Evolutionary conservation across 2,329 filamentous ascomycete species (phyloP), one percentile per base, ranked within the genome.

Genomic region (Alternaria brassicae): DNA sequence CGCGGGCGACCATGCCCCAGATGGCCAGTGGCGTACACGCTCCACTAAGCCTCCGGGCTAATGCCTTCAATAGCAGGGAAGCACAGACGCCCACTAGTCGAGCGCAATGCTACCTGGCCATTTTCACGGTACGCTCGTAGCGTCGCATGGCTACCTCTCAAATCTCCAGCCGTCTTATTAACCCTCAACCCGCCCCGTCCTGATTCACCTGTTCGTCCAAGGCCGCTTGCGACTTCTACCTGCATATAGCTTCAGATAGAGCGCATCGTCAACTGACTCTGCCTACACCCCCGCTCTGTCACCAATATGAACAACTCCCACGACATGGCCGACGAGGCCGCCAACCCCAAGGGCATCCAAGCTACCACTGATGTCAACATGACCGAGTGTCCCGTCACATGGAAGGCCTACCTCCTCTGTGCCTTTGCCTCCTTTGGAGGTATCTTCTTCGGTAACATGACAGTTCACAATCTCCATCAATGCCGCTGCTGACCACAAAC

Each of bases 371-470:
- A 48, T 48, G 44, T 48, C 44, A 48, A 36, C 44, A 48, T 48
- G 44, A 48, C 44, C 67, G 81, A 83, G 73, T 81, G 81, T 28
- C 81, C 81, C 5, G 80, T 83, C 42, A 83, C 81, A 6, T 68
- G 78, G 62, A 80, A 80, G 63, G 80, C 79, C 56, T 81, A 80
- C 59, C 62, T 80, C 17, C 75, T 82, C 28, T 82, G 80, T 66
- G 79, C 71, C 32, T 82, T 82, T 56, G 81, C 81, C 3, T 79
- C 81, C 21, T 82, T 83, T 61, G 81, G 81, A 61, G 81, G 81
- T 69, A 90, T 91, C 79, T 89, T 91, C 81, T 91, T 92, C 79
- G 44, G 44, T 48, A 48, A 36, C 19, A 34, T n/a, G 15, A 25
- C 19, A 34, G 1, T 3, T 2, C 2, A 36, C 44, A 48, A 48